Base-by-base conservation (phyloP, 129 eudicot genomes). In the Pittosporum tobira region DNA sequence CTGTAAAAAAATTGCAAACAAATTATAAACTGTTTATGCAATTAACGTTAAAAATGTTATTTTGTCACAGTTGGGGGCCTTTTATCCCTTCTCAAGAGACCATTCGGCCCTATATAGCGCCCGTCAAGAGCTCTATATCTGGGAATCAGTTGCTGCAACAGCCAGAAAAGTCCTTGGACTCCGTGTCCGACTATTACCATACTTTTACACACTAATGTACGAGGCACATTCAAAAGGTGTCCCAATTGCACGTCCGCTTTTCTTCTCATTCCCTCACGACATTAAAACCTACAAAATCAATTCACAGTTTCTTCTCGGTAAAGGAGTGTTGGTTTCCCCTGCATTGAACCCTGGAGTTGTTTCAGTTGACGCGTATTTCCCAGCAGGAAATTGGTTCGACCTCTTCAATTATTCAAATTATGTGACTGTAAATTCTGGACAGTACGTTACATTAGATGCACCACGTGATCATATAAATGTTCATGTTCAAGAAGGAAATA, bases 81-180 rank as follows among this genome's bases (percentile, higher is more conserved):
- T 90, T 44, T 90, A 90, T 73, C 95, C 97, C 12, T 90, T 90
- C 62, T 57, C 94, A 22, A 78, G 95, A 58, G 95, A 85, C 63
- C 97, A 90, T 62, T 59, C 95, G 0, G 72, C 44, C 0, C 73
- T 38, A 12, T 22, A 9, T 23, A 46, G 68, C 21, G 49, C 19
- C 24, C 77, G 77, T 16, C 97, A 90, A 71, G 97, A 90, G 73
- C 94, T 90, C 14, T 85, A 82, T 55, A 59, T 72, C n/a, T 89
- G 95, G 95, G 73, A 78, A 9, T 89, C 95, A 21, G 97, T 89
- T 26, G 88, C 97, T 11, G 81, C 72, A 59, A 54, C 95, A 48
- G 85, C 93, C 19, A 63, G 83, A 51, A 77, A 89, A 63, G 97
- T 77, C 30, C 78, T 89, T 14, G 82, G 86, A 12, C 81, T 88